Evolutionary conservation across 208 protist species (phyloP).

Genomic region (Acanthamoeba culbertsoni): DNA sequence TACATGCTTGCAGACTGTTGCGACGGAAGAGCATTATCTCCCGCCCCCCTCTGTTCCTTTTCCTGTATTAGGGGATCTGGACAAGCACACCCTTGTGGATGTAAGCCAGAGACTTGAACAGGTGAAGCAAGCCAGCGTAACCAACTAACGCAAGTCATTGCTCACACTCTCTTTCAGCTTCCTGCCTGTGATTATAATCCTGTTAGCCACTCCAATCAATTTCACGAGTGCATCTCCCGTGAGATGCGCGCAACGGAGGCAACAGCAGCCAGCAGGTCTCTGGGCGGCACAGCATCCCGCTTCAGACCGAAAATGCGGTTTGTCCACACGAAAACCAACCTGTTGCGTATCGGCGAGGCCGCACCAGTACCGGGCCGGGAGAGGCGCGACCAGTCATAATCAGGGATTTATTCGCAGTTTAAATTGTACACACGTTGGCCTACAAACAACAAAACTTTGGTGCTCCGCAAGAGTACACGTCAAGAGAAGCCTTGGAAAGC

Average conservation of each 20-base stretch:
- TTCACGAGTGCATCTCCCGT: background rate
- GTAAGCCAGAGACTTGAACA: background rate
- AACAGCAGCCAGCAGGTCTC: no score
- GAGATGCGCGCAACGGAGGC: background rate
- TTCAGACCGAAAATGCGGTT: background rate
- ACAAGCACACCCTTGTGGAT: background rate
- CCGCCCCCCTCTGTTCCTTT: background rate
- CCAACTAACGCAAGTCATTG: background rate
- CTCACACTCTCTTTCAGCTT: background rate
- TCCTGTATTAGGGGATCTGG: background rate
- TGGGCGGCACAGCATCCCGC: no score
- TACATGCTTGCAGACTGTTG: background rate
- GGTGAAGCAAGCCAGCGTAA: background rate
- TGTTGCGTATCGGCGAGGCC: background rate
- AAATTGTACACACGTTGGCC: no score
- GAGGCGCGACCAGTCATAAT: no score
- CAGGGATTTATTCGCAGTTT: no score
- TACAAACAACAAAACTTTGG: no score
- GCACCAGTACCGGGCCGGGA: background rate
- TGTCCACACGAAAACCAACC: no score
- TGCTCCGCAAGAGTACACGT: background rate
- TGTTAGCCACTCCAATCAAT: background rate
- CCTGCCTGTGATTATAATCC: background rate
- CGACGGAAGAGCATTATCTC: background rate
- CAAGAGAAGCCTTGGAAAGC: conserved; percentile 12